A percentile compares a stretch with the other conserved stretches of the same genome.
These are phyloP conservation scores for Paecilomyces formosus DNA, from an alignment of 2,329 filamentous ascomycete genomes.

Conservation along the genomic window DNA sequence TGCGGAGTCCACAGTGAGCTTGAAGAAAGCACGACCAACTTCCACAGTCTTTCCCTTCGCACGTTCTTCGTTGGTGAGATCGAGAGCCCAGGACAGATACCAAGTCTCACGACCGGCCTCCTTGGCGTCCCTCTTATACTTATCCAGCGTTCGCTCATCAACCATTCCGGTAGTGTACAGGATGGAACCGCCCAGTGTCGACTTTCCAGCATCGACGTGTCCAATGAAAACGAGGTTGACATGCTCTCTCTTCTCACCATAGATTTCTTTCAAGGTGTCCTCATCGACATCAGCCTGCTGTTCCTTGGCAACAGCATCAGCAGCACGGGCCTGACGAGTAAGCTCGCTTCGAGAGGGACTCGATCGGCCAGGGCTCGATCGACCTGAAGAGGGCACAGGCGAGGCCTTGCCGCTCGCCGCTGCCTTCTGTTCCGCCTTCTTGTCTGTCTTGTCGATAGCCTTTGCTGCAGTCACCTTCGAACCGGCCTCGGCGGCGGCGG, in stretches of 20 bases:
- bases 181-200: constrained; percentile 87
- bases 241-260: constrained; percentile 68
- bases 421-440: constrained; percentile 47
- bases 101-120: constrained; percentile 94
- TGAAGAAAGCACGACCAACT: constrained; percentile 91
- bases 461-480: constrained; percentile 81
- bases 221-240: constrained; percentile 97
- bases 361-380: constrained; percentile 69
- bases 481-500: constrained; percentile 55
- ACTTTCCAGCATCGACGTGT: constrained; percentile 97
- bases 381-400: constrained; percentile 73
- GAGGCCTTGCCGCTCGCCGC: constrained; percentile 64
- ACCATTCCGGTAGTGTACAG: constrained; percentile 96
- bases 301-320: constrained; percentile 77
- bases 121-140: constrained; percentile 95
- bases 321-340: constrained; percentile 56
- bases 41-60: constrained; percentile 97
- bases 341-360: constrained; percentile 61
- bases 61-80: constrained; percentile 93
- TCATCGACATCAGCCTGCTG: constrained; percentile 75
- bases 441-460: constrained; percentile 85
- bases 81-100: constrained; percentile 98
- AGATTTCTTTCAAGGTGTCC: constrained; percentile 85
- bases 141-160: constrained; percentile 96
- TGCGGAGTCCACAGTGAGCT: constrained; percentile 50